Base-by-base conservation (phyloP, 2,329 filamentous ascomycete genomes). In the Alternaria sp. region DNA sequence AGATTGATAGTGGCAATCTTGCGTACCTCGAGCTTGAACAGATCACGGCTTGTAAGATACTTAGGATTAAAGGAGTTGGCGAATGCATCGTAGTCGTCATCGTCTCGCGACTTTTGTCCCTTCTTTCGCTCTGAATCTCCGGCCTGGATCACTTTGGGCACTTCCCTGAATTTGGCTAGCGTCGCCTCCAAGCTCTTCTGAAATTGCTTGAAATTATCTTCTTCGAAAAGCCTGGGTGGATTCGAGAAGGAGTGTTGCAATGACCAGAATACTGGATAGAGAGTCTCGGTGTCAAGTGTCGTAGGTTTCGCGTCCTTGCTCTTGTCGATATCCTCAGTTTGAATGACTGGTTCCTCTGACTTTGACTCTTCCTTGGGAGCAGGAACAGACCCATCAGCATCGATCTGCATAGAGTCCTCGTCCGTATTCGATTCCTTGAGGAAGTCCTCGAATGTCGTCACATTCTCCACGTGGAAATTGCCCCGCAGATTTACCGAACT, bases 401-500 rank as follows among this genome's bases (percentile, higher is more conserved):
- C 91, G 13, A 93, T 83, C 19, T 92, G 90, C 88, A 91, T 93
- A 55, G 83, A 84, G 61, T 88, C 86, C 10, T 77, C 74, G 21
- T 77, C 75, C 13, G 80, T 76, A 13, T 77, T 69, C 44, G 77
- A 62, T 50, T 78, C 72, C 28, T 79, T 74, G 12, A 82, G 71
- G 7, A 83, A 81, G 32, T 89, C 86, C 74, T 97, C 93, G 74
- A 89, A 99, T 0, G 88, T 89, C 1, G 96, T 99, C 59, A 94
- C 88, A 83, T 99, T 99, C 74, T 98, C 96, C 25, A 92, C 89
- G 75, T 99, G 96, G 71, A 96, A 99, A 81, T 98, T 95, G 70
- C 96, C 96, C 55, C 96, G 89, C 43, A 98, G 85, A 75, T 99
- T 99, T 54, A 99, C 96, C 0, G 96, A 97, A 78, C 96, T 98